Evolutionary conservation across 441 rosid species (phyloP).

Genomic region (Rhodomyrtus psidioides): DNA sequence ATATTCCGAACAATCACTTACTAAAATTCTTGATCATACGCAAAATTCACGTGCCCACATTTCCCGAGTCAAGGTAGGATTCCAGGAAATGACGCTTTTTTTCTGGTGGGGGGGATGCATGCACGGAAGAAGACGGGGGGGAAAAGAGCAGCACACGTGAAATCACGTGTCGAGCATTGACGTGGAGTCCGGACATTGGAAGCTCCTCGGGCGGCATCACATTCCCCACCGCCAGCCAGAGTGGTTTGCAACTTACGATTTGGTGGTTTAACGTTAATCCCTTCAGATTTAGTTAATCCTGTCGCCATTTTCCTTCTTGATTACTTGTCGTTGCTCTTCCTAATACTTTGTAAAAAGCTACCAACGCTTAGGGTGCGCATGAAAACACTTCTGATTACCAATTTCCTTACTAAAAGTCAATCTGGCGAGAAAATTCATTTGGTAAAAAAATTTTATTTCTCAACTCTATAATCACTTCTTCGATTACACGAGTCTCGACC

Average conservation of each 20-base stretch:
- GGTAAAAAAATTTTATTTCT: no score
- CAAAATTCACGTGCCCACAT: not conserved
- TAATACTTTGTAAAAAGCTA: not conserved
- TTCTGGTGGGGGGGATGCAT: not conserved
- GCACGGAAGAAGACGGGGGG: not conserved
- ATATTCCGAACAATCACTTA: no score
- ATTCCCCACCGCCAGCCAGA: no score
- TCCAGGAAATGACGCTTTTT: not conserved
- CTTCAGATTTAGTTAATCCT: not conserved
- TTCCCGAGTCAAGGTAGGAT: not conserved
- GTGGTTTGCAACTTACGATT: not conserved
- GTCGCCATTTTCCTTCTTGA: not conserved
- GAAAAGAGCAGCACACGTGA: not conserved
- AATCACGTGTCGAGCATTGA: not conserved
- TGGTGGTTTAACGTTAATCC: not conserved
- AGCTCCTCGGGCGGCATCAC: not conserved
- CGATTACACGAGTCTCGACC: no score
- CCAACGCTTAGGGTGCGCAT: no score
- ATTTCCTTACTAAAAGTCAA: no score
- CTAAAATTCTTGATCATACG: no score
- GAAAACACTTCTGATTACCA: no score
- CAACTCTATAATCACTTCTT: no score
- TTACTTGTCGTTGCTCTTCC: not conserved
- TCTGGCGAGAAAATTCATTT: no score
- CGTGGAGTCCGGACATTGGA: not conserved